Percentiles rank a stretch among this genome's conserved stretches.
These are phyloP conservation scores for Arxiozyma slooffiae DNA, from an alignment of 1,139 yeast species.

Conservation along the genomic window DNA sequence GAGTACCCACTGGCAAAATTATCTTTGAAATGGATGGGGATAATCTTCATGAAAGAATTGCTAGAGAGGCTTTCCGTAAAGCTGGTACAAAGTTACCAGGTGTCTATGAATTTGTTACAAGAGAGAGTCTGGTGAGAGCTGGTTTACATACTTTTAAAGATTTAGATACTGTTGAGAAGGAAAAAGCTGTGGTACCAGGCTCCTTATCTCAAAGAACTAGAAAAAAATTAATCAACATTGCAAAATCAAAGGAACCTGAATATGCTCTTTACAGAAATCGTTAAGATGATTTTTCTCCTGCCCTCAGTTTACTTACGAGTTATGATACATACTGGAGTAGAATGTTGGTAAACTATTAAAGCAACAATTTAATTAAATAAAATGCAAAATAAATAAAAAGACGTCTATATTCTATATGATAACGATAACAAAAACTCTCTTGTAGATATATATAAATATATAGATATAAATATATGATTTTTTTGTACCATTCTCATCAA, in stretches of 20 bases:
- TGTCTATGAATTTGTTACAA: constrained; percentile 71
- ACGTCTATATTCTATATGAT: not conserved
- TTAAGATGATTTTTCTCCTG: constrained; percentile 22
- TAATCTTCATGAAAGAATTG: constrained; percentile 76
- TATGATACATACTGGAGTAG: too few species aligned
- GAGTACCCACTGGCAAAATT: constrained; percentile 93
- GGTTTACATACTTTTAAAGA: constrained; percentile 47
- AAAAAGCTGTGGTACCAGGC: constrained; percentile 37
- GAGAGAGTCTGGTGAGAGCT: constrained; percentile 57
- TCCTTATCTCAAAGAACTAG: constrained; percentile 53
- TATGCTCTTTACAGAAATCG: constrained; percentile 51
- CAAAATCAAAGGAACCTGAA: constrained; percentile 41
- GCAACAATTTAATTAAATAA: too few species aligned
- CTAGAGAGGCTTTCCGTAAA: constrained; percentile 83
- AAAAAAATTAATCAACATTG: constrained; percentile 46
- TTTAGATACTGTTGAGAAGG: constrained; percentile 22
- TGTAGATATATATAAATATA: not conserved
- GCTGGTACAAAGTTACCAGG: constrained; percentile 94
- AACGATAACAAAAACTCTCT: not conserved
- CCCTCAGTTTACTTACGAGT: constrained; percentile 9
- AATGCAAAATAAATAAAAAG: constrained; percentile 6
- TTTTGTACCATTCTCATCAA: not conserved
- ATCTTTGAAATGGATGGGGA: constrained; percentile 70
- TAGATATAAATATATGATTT: not conserved
- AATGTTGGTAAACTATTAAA: too few species aligned